These are phyloP conservation scores for Ophiostoma australiae DNA, from an alignment of 2,329 filamentous ascomycete species.

Conservation along the genomic window DNA sequence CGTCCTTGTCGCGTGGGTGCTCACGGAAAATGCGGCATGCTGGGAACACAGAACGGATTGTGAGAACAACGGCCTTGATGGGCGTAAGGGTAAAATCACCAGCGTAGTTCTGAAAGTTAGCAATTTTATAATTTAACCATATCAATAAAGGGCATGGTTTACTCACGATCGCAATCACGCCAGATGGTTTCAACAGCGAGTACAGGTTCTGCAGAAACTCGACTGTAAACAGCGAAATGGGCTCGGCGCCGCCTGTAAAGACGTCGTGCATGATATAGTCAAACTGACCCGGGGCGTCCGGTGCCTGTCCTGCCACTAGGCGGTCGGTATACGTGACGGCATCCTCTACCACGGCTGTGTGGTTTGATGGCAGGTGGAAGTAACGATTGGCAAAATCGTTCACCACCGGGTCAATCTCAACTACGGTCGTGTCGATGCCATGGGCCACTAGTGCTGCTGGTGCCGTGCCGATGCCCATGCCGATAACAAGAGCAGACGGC, in stretches of 20 bases:
- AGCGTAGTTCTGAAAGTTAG: slow-evolving; percentile 71
- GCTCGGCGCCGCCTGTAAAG: slow-evolving; percentile 93
- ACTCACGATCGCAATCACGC: slow-evolving; percentile 81
- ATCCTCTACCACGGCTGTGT: slow-evolving; percentile 75
- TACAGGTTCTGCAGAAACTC: slow-evolving; percentile 73
- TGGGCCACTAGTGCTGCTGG: slow-evolving; percentile 82
- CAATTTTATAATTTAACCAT: neutral
- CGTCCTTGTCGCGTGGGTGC: slow-evolving; percentile 48
- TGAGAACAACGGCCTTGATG: slow-evolving; percentile 72
- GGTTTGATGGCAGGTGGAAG: slow-evolving; percentile 72
- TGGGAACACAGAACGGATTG: slow-evolving; percentile 78
- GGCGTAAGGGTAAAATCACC: slow-evolving; percentile 76
- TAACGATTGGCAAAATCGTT: slow-evolving; percentile 77
- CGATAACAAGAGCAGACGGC: slow-evolving; percentile 35
- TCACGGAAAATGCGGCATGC: slow-evolving; percentile 89
- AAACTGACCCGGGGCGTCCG: slow-evolving; percentile 47
- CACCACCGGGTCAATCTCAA: slow-evolving; percentile 90
- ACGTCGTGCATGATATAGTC: slow-evolving; percentile 97
- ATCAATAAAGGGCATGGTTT: neutral
- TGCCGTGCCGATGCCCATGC: slow-evolving; percentile 86
- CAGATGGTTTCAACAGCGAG: slow-evolving; percentile 67
- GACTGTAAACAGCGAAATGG: slow-evolving; percentile 77
- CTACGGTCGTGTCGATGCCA: slow-evolving; percentile 85
- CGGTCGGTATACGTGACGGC: slow-evolving; percentile 64
- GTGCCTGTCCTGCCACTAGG: slow-evolving; percentile 33